Evolutionary conservation across 2,329 filamentous ascomycete genomes (phyloP).

Genomic region (Aspergillus pseudoterreus): DNA sequence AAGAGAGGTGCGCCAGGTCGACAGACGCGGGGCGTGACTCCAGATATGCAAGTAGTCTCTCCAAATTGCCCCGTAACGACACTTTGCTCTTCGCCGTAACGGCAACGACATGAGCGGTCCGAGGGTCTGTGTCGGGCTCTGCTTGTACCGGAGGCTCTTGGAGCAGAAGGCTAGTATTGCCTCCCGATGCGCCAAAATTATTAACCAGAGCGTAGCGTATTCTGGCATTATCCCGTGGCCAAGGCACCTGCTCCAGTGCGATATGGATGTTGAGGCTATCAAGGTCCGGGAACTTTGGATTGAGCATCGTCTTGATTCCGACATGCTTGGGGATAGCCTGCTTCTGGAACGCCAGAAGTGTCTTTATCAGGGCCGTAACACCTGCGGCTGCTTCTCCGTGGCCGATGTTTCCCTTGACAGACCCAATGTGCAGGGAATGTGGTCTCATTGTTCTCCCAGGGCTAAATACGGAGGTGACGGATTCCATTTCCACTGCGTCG

Average conservation of each 20-base stretch:
- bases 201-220: constrained; percentile 48
- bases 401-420: constrained; percentile 38
- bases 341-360: constrained; percentile 62
- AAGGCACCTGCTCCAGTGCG: constrained; percentile 40
- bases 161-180: constrained; percentile 62
- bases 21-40: neutral
- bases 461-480: constrained; percentile 53
- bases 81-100: constrained; percentile 52
- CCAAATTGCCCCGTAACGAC: constrained; percentile 50
- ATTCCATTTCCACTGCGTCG: constrained; percentile 76
- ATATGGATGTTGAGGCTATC: constrained; percentile 27
- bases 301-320: constrained; percentile 57
- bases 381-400: constrained; percentile 43
- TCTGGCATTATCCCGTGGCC: constrained; percentile 13
- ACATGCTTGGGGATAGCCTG: constrained; percentile 62
- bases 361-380: constrained; percentile 52
- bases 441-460: constrained; percentile 57
- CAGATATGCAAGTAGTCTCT: constrained; percentile 48
- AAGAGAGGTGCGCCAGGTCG: constrained; percentile 50
- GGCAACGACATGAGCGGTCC: constrained; percentile 52
- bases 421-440: constrained; percentile 25
- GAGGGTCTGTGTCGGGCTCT: constrained; percentile 48
- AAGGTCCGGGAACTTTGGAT: constrained; percentile 29
- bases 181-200: constrained; percentile 67
- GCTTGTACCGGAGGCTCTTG: constrained; percentile 54